Conservation (phyloP, 2,329 filamentous ascomycete species). For the Colletotrichum theobromicola region DNA sequence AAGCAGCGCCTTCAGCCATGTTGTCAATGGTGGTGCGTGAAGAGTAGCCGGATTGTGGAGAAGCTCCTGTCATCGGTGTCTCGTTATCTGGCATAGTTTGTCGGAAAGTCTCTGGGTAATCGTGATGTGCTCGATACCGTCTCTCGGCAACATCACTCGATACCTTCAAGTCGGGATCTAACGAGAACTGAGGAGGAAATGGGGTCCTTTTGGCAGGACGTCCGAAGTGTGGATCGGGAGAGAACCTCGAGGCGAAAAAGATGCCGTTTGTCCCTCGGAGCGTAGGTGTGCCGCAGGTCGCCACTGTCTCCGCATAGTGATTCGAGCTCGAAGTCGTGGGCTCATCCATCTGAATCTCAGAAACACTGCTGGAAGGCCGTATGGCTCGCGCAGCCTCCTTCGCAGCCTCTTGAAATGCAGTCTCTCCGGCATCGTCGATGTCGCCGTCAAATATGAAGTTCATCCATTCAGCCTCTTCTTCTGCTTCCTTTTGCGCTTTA, state of each 20-base stretch:
- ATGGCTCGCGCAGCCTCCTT: not conserved
- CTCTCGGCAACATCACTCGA: not conserved
- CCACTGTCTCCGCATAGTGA: not conserved
- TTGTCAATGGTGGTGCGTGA: not conserved
- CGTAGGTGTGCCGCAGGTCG: not conserved
- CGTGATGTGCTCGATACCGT: not conserved
- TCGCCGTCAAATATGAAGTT: constrained; percentile 13
- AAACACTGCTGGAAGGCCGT: not conserved
- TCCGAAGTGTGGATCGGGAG: not conserved
- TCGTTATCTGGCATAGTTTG: not conserved
- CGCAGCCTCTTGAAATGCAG: not conserved
- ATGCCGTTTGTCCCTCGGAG: not conserved
- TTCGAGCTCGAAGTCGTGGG: not conserved
- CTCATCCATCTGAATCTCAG: too few relatives aligned
- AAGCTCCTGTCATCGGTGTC: not conserved
- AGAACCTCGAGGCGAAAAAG: not conserved
- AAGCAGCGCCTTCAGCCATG: not conserved
- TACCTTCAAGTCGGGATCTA: not conserved
- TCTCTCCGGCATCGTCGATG: not conserved
- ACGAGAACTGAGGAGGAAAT: not conserved
- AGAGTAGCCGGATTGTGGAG: not conserved
- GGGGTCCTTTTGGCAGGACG: not conserved
- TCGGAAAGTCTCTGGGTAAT: not conserved
- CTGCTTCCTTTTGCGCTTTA: not conserved
- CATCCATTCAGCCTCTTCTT: constrained; percentile 3